phyloP scores from a whole-genome alignment of 352 stramenopile genomes.

The Plasmopara viticola region DNA sequence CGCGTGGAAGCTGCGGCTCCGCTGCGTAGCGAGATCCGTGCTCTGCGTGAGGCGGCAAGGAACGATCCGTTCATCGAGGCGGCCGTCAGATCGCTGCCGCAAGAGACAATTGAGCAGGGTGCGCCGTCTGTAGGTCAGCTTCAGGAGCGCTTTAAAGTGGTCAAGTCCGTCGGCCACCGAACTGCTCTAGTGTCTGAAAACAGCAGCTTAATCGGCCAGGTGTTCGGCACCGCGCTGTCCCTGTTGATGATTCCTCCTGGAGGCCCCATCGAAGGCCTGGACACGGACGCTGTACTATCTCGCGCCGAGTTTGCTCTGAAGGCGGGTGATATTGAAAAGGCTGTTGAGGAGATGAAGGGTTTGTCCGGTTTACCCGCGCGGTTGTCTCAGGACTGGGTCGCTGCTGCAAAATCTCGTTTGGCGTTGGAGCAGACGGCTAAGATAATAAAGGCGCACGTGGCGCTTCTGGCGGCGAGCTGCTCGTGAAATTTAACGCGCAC shows the following conservation, averaged over 20 bases:
- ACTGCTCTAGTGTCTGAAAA: constrained; percentile 62
- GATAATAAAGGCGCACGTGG: constrained; percentile 78
- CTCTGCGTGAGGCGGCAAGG: constrained; percentile 56
- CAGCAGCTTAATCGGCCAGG: constrained; percentile 62
- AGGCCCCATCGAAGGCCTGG: constrained; percentile 62
- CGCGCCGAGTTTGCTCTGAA: constrained; percentile 80
- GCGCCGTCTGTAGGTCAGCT: constrained; percentile 70
- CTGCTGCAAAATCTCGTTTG: constrained; percentile 62
- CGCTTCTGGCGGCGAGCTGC: constrained; percentile 72
- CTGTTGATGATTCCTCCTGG: constrained; percentile 73
- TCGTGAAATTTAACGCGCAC: constrained; percentile 30
- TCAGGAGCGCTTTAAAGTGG: constrained; percentile 77
- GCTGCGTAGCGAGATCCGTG: constrained; percentile 63
- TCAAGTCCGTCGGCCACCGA: constrained; percentile 65
- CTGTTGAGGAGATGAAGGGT: constrained; percentile 60
- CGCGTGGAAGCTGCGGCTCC: constrained; percentile 71
- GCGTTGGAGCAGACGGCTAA: constrained; percentile 78
- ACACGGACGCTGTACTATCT: constrained; percentile 71
- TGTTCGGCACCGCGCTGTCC: constrained; percentile 62
- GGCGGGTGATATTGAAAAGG: constrained; percentile 68
- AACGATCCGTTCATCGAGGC: constrained; percentile 73
- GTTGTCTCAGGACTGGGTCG: constrained; percentile 72
- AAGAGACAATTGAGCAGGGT: constrained; percentile 53
- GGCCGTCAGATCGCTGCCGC: constrained; percentile 56
- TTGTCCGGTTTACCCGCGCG: constrained; percentile 58